These are phyloP conservation scores for Yarrowia sp. DNA, from an alignment of 805 yeast genomes.

Conservation along the genomic window DNA sequence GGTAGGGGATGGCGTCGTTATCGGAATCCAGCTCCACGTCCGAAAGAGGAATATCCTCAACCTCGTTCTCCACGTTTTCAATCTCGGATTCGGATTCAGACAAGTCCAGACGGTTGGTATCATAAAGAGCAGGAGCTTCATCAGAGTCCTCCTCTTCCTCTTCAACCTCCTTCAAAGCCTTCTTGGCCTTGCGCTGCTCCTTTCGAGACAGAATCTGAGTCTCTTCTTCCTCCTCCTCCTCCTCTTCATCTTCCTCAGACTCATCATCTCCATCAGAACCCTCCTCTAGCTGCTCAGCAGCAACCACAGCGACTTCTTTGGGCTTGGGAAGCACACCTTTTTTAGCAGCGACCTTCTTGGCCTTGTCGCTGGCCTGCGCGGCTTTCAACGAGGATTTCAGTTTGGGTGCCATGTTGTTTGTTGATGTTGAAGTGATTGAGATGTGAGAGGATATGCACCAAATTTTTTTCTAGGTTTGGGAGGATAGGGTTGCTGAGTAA, in stretches of 20 bases:
- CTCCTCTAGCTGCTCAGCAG: background rate
- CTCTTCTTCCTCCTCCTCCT: constrained; percentile 16
- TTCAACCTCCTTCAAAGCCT: constrained; percentile 37
- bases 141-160: constrained; percentile 40
- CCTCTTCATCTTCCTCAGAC: background rate
- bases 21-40: constrained; percentile 92
- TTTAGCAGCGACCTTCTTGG: constrained; percentile 12
- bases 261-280: background rate
- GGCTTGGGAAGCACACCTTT: constrained; percentile 18
- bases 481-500: too few species aligned
- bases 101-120: constrained; percentile 37
- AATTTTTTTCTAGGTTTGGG: too few species aligned
- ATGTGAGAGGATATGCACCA: background rate
- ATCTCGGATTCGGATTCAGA: constrained; percentile 43
- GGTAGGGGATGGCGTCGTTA: constrained; percentile 90
- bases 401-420: constrained; percentile 4
- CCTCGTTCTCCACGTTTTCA: constrained; percentile 63
- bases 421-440: background rate
- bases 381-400: constrained; percentile 8
- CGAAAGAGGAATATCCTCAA: constrained; percentile 80
- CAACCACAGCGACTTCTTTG: background rate
- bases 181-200: constrained; percentile 30
- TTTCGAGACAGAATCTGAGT: constrained; percentile 29
- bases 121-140: constrained; percentile 38
- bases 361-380: constrained; percentile 17